Percentiles rank a stretch among this genome's conserved stretches.
Conservation (phyloP, 1,284 basidiomycete genomes). For the Ustilago bromivora region DNA sequence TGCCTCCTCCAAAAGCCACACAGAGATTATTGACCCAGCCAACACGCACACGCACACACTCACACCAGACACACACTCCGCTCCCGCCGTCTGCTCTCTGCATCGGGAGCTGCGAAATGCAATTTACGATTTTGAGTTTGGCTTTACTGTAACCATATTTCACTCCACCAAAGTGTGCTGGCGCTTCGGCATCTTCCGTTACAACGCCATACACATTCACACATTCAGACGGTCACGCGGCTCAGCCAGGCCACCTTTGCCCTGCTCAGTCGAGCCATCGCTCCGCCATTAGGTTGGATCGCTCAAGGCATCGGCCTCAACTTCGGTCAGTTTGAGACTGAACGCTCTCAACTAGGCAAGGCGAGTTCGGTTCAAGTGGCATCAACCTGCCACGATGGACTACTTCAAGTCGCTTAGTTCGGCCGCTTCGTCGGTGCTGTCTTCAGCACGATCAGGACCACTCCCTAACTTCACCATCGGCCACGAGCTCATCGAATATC, state of each 20-base stretch:
- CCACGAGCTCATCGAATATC: conserved; percentile 77
- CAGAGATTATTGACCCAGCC: not conserved
- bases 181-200: not conserved
- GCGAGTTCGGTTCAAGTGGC: not conserved
- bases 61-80: not conserved
- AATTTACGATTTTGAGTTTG: conserved; percentile 3
- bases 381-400: conserved; percentile 77
- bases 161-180: not conserved
- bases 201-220: not conserved
- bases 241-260: not conserved
- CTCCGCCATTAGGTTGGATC: not conserved
- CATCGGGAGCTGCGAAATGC: conserved; percentile 15
- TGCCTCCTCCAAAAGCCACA: not conserved
- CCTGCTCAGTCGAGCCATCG: not conserved
- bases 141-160: no score
- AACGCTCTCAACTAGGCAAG: not conserved
- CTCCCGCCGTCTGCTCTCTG: not conserved
- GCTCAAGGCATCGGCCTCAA: no score
- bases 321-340: not conserved
- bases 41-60: not conserved
- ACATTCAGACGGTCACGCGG: not conserved
- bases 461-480: conserved; percentile 90
- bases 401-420: conserved; percentile 84
- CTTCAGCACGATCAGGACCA: conserved; percentile 82
- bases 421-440: conserved; percentile 85